Evolutionary conservation across 352 stramenopile genomes (phyloP).

Genomic region (Pythium sp.): DNA sequence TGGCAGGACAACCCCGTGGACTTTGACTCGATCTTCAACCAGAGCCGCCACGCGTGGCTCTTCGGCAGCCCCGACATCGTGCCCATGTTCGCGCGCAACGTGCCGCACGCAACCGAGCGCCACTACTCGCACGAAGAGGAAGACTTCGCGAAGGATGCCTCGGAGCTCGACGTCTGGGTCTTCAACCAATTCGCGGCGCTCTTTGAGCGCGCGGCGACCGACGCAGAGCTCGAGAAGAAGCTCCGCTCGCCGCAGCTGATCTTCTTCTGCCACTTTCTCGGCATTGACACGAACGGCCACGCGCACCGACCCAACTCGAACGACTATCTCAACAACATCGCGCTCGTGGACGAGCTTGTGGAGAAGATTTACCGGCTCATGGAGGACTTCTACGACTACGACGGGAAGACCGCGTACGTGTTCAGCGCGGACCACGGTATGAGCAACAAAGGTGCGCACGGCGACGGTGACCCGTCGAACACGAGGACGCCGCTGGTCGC

Average conservation of each 20-base stretch:
- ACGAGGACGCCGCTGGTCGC: slow-evolving; percentile 77
- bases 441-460: slow-evolving; percentile 79
- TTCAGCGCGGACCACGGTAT: slow-evolving; percentile 87
- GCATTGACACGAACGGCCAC: slow-evolving; percentile 86
- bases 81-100: slow-evolving; percentile 81
- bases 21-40: slow-evolving; percentile 87
- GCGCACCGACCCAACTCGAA: slow-evolving; percentile 70
- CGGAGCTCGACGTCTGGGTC: slow-evolving; percentile 77
- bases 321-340: slow-evolving; percentile 85
- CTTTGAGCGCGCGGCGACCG: slow-evolving; percentile 26
- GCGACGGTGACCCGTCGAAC: slow-evolving; percentile 77
- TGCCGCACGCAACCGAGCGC: slow-evolving; percentile 56
- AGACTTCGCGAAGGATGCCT: slow-evolving; percentile 81
- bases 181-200: slow-evolving; percentile 50
- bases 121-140: slow-evolving; percentile 81
- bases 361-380: slow-evolving; percentile 53
- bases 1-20: slow-evolving; percentile 87
- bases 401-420: slow-evolving; percentile 70
- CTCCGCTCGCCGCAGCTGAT: slow-evolving; percentile 47
- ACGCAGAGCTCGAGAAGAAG: slow-evolving; percentile 28
- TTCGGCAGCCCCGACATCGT: slow-evolving; percentile 86
- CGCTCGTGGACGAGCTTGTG: slow-evolving; percentile 74
- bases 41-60: slow-evolving; percentile 61
- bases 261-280: slow-evolving; percentile 82
- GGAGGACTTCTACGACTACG: slow-evolving; percentile 67